Evolutionary conservation across 768 basidiomycete species (phyloP).

Genomic region (Tylopilus plumbeoviolaceoides): DNA sequence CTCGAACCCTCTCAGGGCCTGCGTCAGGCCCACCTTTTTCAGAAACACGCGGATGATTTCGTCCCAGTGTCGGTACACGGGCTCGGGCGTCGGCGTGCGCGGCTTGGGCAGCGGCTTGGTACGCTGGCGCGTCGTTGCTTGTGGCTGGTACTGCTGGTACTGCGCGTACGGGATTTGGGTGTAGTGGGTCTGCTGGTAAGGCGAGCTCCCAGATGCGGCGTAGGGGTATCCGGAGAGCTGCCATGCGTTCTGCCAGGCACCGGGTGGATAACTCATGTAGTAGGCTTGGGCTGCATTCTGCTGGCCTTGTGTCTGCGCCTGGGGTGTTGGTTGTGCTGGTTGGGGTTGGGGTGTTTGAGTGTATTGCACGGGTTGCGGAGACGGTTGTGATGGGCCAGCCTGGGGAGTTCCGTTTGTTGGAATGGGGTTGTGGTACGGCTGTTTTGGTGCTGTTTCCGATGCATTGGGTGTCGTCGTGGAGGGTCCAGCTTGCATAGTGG

Average conservation of each 20-base stretch:
- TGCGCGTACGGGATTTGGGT: conserved; percentile 33
- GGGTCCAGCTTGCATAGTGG: conserved; percentile 39
- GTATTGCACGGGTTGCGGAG: conserved; percentile 16
- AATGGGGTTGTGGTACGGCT: conserved; percentile 12
- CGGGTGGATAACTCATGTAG: conserved; percentile 33
- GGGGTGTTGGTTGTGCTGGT: conserved; percentile 16
- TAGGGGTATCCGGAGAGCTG: conserved; percentile 33
- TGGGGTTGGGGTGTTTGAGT: conserved; percentile 18
- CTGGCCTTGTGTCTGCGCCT: conserved; percentile 18
- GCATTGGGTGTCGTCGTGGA: conserved; percentile 14
- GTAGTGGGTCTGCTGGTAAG: conserved; percentile 33
- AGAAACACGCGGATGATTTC: conserved; percentile 52
- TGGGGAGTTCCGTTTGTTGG: conserved; percentile 12
- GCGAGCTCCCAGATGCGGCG: conserved; percentile 25
- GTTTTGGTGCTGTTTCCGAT: conserved; percentile 8
- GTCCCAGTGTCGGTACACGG: conserved; percentile 59
- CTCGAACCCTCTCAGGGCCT: conserved; percentile 61
- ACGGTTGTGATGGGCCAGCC: conserved; percentile 15
- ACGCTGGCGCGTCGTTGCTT: conserved; percentile 26
- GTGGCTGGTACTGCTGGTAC: conserved; percentile 32
- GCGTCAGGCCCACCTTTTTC: conserved; percentile 48
- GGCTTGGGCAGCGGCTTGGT: conserved; percentile 22
- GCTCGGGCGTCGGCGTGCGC: conserved; percentile 38
- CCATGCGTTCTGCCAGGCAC: conserved; percentile 33
- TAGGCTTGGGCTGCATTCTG: conserved; percentile 29